These are phyloP conservation scores for Saccharata proteae DNA, from an alignment of 2,329 filamentous ascomycete species.

Conservation along the genomic window DNA sequence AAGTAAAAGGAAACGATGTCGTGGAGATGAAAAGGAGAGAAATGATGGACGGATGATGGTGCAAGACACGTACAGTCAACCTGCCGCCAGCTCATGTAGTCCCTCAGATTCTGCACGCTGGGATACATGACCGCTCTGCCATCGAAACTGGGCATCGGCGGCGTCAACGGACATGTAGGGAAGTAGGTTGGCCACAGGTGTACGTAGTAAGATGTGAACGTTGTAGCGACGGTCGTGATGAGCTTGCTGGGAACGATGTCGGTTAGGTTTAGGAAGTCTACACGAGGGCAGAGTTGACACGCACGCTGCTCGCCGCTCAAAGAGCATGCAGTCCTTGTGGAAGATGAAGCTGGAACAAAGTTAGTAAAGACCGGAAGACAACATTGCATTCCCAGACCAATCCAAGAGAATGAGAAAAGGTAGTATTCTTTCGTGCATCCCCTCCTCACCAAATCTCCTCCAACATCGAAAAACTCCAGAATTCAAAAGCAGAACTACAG, in stretches of 20 bases:
- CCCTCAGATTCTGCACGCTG: conserved; percentile 64
- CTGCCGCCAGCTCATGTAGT: conserved; percentile 96
- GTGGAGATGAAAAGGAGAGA: background rate
- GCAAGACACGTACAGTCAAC: conserved; percentile 69
- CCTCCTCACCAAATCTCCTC: background rate
- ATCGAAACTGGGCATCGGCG: conserved; percentile 81
- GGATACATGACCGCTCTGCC: conserved; percentile 87
- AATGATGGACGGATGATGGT: too few relatives aligned
- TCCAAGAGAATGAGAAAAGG: conserved; percentile 1
- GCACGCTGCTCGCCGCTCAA: conserved; percentile 72
- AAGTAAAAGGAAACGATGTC: background rate
- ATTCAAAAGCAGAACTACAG: conserved; percentile 13
- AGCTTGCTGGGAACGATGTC: conserved; percentile 54
- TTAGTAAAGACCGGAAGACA: background rate
- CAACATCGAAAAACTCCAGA: background rate
- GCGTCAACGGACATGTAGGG: conserved; percentile 53
- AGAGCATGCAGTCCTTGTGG: conserved; percentile 68
- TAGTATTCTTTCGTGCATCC: background rate
- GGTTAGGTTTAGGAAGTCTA: background rate
- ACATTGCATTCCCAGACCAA: too few relatives aligned
- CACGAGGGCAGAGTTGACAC: conserved; percentile 4
- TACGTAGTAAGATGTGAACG: conserved; percentile 86
- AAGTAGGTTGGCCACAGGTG: conserved; percentile 70
- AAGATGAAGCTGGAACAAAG: conserved; percentile 60
- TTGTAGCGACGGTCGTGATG: conserved; percentile 79